A percentile compares a stretch with the other conserved stretches of the same genome.
These are phyloP conservation scores for Mycosphaerella sp. DNA, from an alignment of 2,329 filamentous ascomycete genomes.

Conservation along the genomic window DNA sequence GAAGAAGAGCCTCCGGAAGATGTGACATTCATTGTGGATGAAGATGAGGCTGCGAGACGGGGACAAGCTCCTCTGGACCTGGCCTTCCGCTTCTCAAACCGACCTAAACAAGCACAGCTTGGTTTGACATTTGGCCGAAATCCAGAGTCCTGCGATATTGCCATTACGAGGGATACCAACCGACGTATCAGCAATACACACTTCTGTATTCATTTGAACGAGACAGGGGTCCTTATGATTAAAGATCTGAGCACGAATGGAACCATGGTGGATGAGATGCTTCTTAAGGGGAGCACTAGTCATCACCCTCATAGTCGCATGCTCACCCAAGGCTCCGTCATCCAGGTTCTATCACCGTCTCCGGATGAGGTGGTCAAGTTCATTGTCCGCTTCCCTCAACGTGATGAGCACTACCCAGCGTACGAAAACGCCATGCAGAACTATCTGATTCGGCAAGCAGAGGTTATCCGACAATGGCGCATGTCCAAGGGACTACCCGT, in stretches of 20 bases:
- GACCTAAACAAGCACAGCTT: slow-evolving; percentile 57
- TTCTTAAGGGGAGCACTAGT: slow-evolving; percentile 53
- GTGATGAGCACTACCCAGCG: slow-evolving; percentile 58
- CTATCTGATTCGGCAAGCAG: slow-evolving; percentile 50
- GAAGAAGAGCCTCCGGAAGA: slow-evolving; percentile 29
- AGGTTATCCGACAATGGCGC: slow-evolving; percentile 17
- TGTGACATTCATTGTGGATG: slow-evolving; percentile 30
- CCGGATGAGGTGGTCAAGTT: slow-evolving; percentile 64
- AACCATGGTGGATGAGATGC: slow-evolving; percentile 70
- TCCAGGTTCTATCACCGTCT: slow-evolving; percentile 56
- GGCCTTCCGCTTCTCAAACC: slow-evolving; percentile 70
- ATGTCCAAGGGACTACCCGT: slow-evolving; percentile 6
- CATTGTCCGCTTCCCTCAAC: slow-evolving; percentile 72
- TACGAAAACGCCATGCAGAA: slow-evolving; percentile 63
- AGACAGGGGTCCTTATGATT: slow-evolving; percentile 81
- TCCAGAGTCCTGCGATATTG: slow-evolving; percentile 60
- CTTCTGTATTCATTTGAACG: slow-evolving; percentile 86
- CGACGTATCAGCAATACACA: slow-evolving; percentile 88
- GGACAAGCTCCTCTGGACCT: slow-evolving; percentile 52
- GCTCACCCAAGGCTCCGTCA: slow-evolving; percentile 64
- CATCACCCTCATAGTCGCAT: slow-evolving; percentile 49
- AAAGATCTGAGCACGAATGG: slow-evolving; percentile 96
- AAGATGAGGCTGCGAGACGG: slow-evolving; percentile 33
- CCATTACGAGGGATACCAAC: slow-evolving; percentile 58
- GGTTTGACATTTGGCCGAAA: slow-evolving; percentile 90